Base-by-base conservation (phyloP, 176 grass and related monocot genomes). In the Musa schizocarpa region DNA sequence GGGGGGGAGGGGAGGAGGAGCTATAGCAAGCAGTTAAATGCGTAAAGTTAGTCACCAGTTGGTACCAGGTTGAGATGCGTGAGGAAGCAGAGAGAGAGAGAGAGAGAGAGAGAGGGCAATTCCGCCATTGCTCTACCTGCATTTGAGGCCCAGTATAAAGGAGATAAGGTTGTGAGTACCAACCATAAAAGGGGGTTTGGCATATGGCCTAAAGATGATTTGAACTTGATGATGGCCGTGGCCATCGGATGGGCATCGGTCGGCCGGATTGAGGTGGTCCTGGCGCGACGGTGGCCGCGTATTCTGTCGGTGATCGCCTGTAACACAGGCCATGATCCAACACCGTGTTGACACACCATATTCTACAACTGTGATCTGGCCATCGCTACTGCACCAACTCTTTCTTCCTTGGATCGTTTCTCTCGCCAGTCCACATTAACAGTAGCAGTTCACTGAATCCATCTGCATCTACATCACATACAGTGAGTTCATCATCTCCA, bases 341-440 rank as follows among this genome's bases (percentile, higher is more conserved):
- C 82, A 73, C 71, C 73, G 81, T 81, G 90, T 92, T 72, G 92
- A 88, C 90, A 85, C 76, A 76, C 87, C 87, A 81, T 64, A 82
- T 76, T 27, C 63, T 65, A 27, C 63, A 26, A 26, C 11, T 27
- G 63, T 65, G 63, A 65, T 65, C 26, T 65, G 22, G 63, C 24
- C 63, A 10, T 43, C 34, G 34, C 34, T 43, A 43, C 63, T 27
- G 9, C 12, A 65, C 63, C 63, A 65, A 65, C 34, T 43, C 34
- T 43, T 43, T 43, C 34, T 43, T 43, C 34, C 34, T 43, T 43
- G 34, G 34, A 43, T 43, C 34, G 4, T 43, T 4, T 43, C 34
- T 43, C 34, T 43, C 34, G 5, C 34, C 34, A 43, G 34, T 43
- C 3, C 34, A 5, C 34, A 43, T 43, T 4, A 43, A 43, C 34